Percentiles rank a stretch among this genome's conserved stretches.
Evolutionary conservation across 2,329 filamentous ascomycete species (phyloP).

Genomic region (Metarhizium guizhouense): DNA sequence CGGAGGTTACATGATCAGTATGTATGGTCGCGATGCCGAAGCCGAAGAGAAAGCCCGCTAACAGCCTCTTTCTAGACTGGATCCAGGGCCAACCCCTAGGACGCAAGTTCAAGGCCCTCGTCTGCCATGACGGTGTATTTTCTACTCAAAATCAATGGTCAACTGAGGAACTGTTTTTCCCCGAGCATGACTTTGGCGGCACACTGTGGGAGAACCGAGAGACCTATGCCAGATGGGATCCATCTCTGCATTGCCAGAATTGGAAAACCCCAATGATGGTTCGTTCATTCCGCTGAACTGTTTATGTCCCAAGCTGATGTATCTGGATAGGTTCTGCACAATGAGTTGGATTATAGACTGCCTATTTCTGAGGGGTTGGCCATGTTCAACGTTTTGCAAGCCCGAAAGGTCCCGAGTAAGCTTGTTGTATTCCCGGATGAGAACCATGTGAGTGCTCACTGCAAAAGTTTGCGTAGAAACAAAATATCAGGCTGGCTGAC

Average conservation of each 20-base stretch:
- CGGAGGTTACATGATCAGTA: slow-evolving; percentile 67
- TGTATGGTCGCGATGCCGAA: slow-evolving; percentile 14
- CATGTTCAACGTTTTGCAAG: slow-evolving; percentile 80
- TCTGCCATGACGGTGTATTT: slow-evolving; percentile 83
- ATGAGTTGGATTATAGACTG: slow-evolving; percentile 79
- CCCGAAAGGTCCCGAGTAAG: slow-evolving; percentile 63
- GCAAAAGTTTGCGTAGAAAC: background rate
- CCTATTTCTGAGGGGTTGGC: slow-evolving; percentile 77
- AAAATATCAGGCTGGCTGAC: slow-evolving; percentile 1
- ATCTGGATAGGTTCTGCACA: slow-evolving; percentile 58
- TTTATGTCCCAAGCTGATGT: slow-evolving; percentile 5
- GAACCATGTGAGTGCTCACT: slow-evolving; percentile 36
- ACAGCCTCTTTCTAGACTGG: slow-evolving; percentile 52
- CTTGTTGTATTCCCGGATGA: slow-evolving; percentile 76
- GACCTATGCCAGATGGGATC: slow-evolving; percentile 62
- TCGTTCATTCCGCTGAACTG: slow-evolving; percentile 10
- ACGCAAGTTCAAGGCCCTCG: slow-evolving; percentile 76
- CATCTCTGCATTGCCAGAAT: slow-evolving; percentile 50
- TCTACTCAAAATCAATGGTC: slow-evolving; percentile 57
- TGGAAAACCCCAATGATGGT: slow-evolving; percentile 86
- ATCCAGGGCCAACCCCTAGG: slow-evolving; percentile 81
- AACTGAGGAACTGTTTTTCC: slow-evolving; percentile 63
- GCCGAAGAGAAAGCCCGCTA: slow-evolving; percentile 9
- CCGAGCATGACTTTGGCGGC: slow-evolving; percentile 57
- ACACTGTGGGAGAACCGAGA: slow-evolving; percentile 52